Base-by-base conservation (phyloP, 371 early-diverging fungal genomes). In the Mucor plumbeus region DNA sequence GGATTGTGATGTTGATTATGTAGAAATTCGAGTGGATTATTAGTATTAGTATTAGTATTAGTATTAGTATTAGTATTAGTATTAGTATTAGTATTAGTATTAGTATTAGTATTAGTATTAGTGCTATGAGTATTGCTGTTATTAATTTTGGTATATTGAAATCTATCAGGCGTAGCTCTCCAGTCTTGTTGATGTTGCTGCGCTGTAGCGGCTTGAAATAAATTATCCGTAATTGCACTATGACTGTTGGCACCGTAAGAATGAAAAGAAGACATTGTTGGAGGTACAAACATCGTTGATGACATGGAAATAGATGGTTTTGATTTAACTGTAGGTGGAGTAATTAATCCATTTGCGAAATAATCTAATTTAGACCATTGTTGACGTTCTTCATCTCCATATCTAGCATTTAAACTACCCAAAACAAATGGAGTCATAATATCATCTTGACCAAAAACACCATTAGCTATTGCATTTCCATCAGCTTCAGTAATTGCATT, bases 341-440 rank as follows among this genome's bases (percentile, higher is more conserved):
- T 57, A 21, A 68, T 48, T 7, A 68, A 33, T 7, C 53, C 59
- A 21, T 68, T 44, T 13, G 63, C 58, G 36, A 63, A 63, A 44
- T 68, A 68, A 21, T 70, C 66, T 5, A 70, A 10, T 50, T 70
- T 70, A 6, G 70, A 44, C 70, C 70, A 70, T 34, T 65, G 61
- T 19, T 61, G 61, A 17, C 65, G 59, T 44, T 70, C 71, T 38
- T 70, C 70, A 1, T 61, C 65, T 15, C 36, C 50, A 35, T 61
- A 47, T 47, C 69, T 57, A 2, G 63, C 10, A 62, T 65, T 69
- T 15, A 67, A 38, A 17, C 64, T 67, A 7, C 65, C 69, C 4
- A 73, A 48, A 11, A 73, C 69, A 63, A 73, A 73, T 0, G 73
- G 73, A 11, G 69, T 68, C 63, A 73, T 63, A 4, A 73, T 65